Conservation (phyloP, 2,329 filamentous ascomycete species). For the Hypomyces rosellus region DNA sequence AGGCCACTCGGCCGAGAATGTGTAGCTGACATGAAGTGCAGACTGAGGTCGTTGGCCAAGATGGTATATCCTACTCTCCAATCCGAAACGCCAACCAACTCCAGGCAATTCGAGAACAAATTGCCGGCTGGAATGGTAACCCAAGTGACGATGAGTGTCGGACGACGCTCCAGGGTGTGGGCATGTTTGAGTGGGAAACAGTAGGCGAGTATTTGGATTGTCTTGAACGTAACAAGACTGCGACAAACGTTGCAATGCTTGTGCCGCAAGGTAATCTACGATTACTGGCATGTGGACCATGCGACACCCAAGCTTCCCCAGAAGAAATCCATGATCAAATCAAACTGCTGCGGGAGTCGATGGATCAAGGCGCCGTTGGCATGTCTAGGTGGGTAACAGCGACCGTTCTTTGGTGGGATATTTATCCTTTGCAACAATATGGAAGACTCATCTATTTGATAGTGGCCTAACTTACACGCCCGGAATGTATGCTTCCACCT, state of each 20-base stretch:
- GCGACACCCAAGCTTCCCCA: constrained; percentile 14
- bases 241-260: constrained; percentile 19
- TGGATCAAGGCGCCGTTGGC: constrained; percentile 18
- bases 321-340: constrained; percentile 17
- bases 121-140: constrained; percentile 21
- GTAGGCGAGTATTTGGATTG: constrained; percentile 19
- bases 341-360: constrained; percentile 15
- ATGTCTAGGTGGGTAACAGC: constrained; percentile 17
- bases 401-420: too few species aligned
- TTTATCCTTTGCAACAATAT: too few species aligned
- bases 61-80: constrained; percentile 19
- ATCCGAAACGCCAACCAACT: constrained; percentile 14
- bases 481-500: constrained; percentile 22
- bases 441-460: background rate
- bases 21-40: background rate
- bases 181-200: constrained; percentile 18
- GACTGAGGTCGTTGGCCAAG: constrained; percentile 20
- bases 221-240: constrained; percentile 16
- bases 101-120: constrained; percentile 17
- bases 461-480: constrained; percentile 21
- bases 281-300: constrained; percentile 18
- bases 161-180: constrained; percentile 10
- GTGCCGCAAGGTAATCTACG: constrained; percentile 20
- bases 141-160: constrained; percentile 18
- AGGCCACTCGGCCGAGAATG: too few species aligned